Base-by-base conservation (phyloP, 202 grass and related monocot species). In the Saccharum hybrid region DNA sequence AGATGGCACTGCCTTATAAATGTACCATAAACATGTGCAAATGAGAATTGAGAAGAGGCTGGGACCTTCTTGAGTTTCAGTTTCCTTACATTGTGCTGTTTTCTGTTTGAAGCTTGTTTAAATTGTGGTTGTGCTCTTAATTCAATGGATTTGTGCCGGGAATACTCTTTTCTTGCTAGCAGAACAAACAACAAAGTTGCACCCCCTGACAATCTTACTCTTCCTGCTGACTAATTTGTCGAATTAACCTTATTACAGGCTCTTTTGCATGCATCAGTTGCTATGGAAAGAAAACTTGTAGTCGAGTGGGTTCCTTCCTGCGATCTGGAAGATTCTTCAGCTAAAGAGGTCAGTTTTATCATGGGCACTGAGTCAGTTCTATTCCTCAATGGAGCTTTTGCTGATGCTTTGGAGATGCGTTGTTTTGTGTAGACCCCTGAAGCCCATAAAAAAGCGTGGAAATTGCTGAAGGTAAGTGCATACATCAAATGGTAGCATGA, bases 231-330 rank as follows among this genome's bases (percentile, higher is more conserved):
- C 52, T 87, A 13, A 88, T 54, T 68, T 72, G 34, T 75, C 41
- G 21, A 28, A 78, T 65, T 78, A 26, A 45, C 59, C 34, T 66
- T 77, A 56, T 90, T 92, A 16, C 86, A 98, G 96, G 96, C 96
- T 86, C 91, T 98, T 80, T 80, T 92, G 72, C 96, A 98, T 89
- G 96, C 93, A 84, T 96, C 96, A 71, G 93, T 92, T 70, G 86
- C 74, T 76, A 92, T 92, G 74, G 84, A 76, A 80, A 96, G 88
- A 72, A 98, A 98, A 80, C 91, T 98, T 84, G 66, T 98, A n/a
- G 84, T 98, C 12, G 78, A 98, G 26, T 98, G 93, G 96, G 81
- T 98, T 75, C 89, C 83, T 78, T 90, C 96, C 71, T 83, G 89
- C 74, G 93, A 98, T 88, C 96, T 98, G 73, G 96, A 98, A 94